Percentiles rank a stretch among this genome's conserved stretches.
These are phyloP conservation scores for Saturnispora quitensis DNA, from an alignment of 805 yeast genomes.

Conservation along the genomic window DNA sequence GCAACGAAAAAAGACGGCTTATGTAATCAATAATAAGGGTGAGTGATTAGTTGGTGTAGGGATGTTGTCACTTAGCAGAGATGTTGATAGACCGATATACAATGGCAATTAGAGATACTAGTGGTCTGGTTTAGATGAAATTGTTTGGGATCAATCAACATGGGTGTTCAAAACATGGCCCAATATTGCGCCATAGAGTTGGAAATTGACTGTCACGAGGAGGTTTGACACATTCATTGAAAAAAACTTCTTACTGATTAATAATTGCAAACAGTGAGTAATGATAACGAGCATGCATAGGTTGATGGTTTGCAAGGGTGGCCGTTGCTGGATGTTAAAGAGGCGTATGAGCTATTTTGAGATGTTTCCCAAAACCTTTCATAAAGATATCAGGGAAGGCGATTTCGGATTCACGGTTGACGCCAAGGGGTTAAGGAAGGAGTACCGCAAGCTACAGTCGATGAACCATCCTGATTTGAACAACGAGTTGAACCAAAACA, in stretches of 20 bases:
- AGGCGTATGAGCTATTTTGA: slow-evolving; percentile 36
- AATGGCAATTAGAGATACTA: too few species aligned
- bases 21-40: neutral
- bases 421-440: slow-evolving; percentile 50
- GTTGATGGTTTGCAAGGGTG: neutral
- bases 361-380: slow-evolving; percentile 70
- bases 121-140: too few species aligned
- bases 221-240: neutral
- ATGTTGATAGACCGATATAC: too few species aligned
- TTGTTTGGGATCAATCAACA: too few species aligned
- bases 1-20: neutral
- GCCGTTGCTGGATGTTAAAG: neutral
- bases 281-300: neutral
- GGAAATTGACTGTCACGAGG: neutral
- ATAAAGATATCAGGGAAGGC: slow-evolving; percentile 51
- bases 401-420: slow-evolving; percentile 50
- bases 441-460: slow-evolving; percentile 66
- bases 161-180: too few species aligned
- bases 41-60: neutral
- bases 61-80: neutral
- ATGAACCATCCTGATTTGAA: slow-evolving; percentile 71
- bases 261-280: neutral
- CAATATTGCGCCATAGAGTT: too few species aligned
- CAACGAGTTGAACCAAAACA: slow-evolving; percentile 20
- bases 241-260: neutral